These are phyloP conservation scores for Calocybe cyanea DNA, from an alignment of 768 basidiomycete species.

Conservation along the genomic window DNA sequence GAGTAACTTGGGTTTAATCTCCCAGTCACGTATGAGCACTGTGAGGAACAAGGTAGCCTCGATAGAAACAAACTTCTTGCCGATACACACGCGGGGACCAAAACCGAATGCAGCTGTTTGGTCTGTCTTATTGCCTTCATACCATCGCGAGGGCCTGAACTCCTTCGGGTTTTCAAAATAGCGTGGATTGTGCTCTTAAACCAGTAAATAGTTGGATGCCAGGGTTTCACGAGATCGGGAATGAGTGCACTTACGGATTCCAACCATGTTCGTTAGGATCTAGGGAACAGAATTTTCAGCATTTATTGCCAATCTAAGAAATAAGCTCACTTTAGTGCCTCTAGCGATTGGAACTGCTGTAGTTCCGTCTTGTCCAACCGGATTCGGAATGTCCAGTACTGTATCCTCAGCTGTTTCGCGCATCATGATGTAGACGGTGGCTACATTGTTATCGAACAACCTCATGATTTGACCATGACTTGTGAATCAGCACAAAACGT, in stretches of 20 bases:
- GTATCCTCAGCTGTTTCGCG: not conserved
- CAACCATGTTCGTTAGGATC: too few relatives aligned
- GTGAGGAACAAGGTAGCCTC: constrained; percentile 53
- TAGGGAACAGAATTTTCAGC: too few relatives aligned
- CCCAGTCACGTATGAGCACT: constrained; percentile 50
- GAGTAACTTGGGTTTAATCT: constrained; percentile 38
- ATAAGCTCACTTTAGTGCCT: not conserved
- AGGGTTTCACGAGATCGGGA: too few relatives aligned
- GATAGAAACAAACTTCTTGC: constrained; percentile 48
- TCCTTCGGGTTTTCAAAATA: constrained; percentile 43
- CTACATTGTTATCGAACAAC: not conserved
- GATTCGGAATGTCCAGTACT: not conserved
- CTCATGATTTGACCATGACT: too few relatives aligned
- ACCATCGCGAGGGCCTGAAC: constrained; percentile 49
- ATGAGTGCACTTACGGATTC: too few relatives aligned
- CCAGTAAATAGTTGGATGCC: too few relatives aligned
- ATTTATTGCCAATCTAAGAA: too few relatives aligned
- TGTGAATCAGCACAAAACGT: too few relatives aligned
- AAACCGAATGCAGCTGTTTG: constrained; percentile 43
- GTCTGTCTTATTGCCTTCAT: constrained; percentile 38
- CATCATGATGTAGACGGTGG: not conserved
- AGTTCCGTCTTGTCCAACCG: constrained; percentile 1
- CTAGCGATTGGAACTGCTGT: not conserved
- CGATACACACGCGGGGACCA: constrained; percentile 49
- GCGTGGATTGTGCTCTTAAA: constrained; percentile 45